Evolutionary conservation across 2,329 filamentous ascomycete species (phyloP).

Genomic region (Trichoderma pleuroti): DNA sequence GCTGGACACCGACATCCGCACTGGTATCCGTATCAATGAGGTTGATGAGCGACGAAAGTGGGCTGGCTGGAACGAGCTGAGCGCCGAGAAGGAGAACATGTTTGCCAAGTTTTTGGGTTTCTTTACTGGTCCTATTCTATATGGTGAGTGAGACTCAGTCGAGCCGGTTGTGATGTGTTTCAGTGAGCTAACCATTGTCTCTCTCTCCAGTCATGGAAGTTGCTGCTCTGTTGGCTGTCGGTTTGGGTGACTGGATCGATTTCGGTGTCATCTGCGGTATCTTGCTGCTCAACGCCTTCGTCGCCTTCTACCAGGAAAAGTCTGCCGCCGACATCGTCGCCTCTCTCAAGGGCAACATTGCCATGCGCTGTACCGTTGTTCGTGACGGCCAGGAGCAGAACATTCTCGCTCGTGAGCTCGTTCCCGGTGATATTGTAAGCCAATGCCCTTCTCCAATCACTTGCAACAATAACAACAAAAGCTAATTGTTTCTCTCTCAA

Average conservation of each 20-base stretch:
- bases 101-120: constrained; percentile 78
- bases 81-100: constrained; percentile 83
- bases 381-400: constrained; percentile 74
- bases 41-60: constrained; percentile 62
- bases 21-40: constrained; percentile 70
- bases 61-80: constrained; percentile 84
- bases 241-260: constrained; percentile 86
- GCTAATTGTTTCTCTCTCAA: background rate
- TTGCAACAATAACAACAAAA: no score
- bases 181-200: constrained; percentile 12
- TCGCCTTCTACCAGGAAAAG: constrained; percentile 86
- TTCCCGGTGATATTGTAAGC: constrained; percentile 85
- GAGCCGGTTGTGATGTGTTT: background rate
- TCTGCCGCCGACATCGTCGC: constrained; percentile 89
- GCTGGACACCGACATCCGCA: constrained; percentile 71
- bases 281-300: constrained; percentile 76
- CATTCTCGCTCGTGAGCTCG: constrained; percentile 77
- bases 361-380: constrained; percentile 81
- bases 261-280: constrained; percentile 87
- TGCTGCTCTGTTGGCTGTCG: constrained; percentile 74
- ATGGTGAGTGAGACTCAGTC: background rate
- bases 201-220: background rate
- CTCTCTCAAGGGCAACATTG: constrained; percentile 84
- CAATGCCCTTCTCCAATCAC: background rate
- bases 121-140: constrained; percentile 78